Percentiles rank a stretch among this genome's conserved stretches.
These are phyloP conservation scores for Melocanna baccifera DNA, from an alignment of 176 grass and related monocot genomes.

Conservation along the genomic window DNA sequence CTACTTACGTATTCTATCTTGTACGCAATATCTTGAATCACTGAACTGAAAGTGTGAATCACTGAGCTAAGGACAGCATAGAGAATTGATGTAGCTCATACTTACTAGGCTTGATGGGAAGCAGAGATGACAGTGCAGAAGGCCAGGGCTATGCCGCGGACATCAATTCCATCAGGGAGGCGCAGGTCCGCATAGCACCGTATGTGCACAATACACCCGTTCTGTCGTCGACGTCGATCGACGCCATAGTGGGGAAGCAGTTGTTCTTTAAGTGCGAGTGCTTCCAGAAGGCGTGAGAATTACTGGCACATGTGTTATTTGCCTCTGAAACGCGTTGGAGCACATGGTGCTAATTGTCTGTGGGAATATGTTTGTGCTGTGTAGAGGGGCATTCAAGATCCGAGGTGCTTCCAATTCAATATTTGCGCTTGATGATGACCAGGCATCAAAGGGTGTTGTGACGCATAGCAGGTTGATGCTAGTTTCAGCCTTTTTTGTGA, in stretches of 20 bases:
- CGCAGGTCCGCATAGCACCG: constrained; percentile 60
- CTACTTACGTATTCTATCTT: background rate
- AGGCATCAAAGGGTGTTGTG: constrained; percentile 79
- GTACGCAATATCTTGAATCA: background rate
- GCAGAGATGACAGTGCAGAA: constrained; percentile 3
- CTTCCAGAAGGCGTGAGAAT: constrained; percentile 90
- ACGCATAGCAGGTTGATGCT: constrained; percentile 85
- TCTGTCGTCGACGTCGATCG: constrained; percentile 55
- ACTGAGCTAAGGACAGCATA: background rate
- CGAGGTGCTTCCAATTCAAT: constrained; percentile 90
- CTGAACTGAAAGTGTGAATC: background rate
- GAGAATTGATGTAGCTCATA: constrained; percentile 8
- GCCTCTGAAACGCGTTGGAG: background rate
- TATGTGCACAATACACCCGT: constrained; percentile 77
- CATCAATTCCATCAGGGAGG: constrained; percentile 72
- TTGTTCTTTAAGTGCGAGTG: constrained; percentile 96
- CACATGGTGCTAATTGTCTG: constrained; percentile 12
- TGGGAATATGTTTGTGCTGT: background rate
- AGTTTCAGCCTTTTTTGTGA: background rate
- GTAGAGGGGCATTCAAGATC: constrained; percentile 91
- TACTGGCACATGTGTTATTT: constrained; percentile 4
- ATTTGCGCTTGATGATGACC: constrained; percentile 64
- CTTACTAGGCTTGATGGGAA: constrained; percentile 53
- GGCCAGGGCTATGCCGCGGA: constrained; percentile 56
- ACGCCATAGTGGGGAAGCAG: constrained; percentile 55